phyloP scores from a whole-genome alignment of 257 asterid species.

The Capsicum baccatum region DNA sequence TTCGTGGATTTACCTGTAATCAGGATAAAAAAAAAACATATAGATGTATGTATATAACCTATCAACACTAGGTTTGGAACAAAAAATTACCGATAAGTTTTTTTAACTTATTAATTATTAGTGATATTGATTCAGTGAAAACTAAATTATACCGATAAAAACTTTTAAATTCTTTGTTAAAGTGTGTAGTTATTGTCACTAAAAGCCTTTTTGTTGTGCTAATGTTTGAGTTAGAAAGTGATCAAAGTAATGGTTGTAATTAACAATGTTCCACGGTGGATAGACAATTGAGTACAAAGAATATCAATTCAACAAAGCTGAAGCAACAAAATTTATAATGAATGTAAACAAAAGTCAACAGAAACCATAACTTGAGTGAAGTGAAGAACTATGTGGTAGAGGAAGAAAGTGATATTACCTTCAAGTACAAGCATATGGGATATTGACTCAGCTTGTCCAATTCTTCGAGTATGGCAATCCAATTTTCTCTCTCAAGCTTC shows the following conservation, averaged over 20 bases:
- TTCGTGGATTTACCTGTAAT: too few relatives aligned
- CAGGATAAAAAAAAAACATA: too few relatives aligned
- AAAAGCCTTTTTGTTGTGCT: too few relatives aligned
- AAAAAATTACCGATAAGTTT: too few relatives aligned
- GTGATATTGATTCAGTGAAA: too few relatives aligned
- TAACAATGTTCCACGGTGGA: neutral
- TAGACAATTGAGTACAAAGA: neutral
- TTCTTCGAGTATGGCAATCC: conserved; percentile 82
- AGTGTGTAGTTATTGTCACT: too few relatives aligned
- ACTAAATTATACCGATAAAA: too few relatives aligned
- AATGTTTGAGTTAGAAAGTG: neutral
- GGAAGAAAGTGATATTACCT: conserved; percentile 48
- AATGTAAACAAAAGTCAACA: neutral
- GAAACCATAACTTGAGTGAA: neutral
- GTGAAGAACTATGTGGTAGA: neutral
- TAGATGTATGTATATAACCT: too few relatives aligned
- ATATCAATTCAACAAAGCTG: neutral
- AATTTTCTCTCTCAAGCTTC: conserved; percentile 78
- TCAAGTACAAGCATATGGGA: conserved; percentile 52
- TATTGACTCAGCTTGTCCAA: conserved; percentile 58
- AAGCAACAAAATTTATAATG: neutral
- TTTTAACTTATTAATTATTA: too few relatives aligned
- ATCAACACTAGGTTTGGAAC: too few relatives aligned
- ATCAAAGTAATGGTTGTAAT: neutral
- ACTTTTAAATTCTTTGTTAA: too few relatives aligned